Evolutionary conservation across 2,329 filamentous ascomycete species (phyloP), one percentile per base, ranked within the genome.

Genomic region (Zymoseptoria pseudotritici): DNA sequence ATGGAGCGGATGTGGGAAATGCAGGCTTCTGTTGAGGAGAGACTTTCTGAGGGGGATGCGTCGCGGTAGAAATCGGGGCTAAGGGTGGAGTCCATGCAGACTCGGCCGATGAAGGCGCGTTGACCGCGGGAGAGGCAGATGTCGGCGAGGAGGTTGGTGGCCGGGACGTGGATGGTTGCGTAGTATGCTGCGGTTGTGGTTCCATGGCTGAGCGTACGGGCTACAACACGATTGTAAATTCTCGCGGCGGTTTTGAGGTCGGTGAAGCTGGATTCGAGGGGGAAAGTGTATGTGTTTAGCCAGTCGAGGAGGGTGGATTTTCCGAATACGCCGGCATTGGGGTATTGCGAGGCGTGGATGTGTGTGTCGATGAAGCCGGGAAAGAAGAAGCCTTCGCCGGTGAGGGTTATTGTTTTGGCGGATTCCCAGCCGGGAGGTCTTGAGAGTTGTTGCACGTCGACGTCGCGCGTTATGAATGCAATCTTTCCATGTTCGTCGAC

Each of bases 121-220:
- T 99, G 94, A 52, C 94, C 94, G 24, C 84, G 78, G 0, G 77
- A 72, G n/a, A 90, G 80, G 70, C 93, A 97, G 19, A 97, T 83
- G 64, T 90, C 85, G 0, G 92, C 89, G 5, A 99, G 86, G 7
- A 96, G 82, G 72, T 96, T 97, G n/a, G 94, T 99, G 1, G 91
- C 86, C 0, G 84, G 80, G 1, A 96, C 89, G 72, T 96, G 87
- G 63, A 91, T 86, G 24, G 94, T 97, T 60, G 93, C 93, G 74
- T 89, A 97, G 80, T 97, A 97, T n/a, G 90, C 85, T 5, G 91
- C 91, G 10, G 90, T 94, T 0, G 94, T 99, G 9, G 94, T 99
- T 63, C 94, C 94, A 72, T 97, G 86, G 21, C 90, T 83, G 10
- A 99, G 83, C 0, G 91, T 96, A 53, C 90, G 86, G 29, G 85